Percentiles rank a stretch among this genome's conserved stretches.
Conservation (phyloP, 805 yeast species). For the Candida endomychidarum region DNA sequence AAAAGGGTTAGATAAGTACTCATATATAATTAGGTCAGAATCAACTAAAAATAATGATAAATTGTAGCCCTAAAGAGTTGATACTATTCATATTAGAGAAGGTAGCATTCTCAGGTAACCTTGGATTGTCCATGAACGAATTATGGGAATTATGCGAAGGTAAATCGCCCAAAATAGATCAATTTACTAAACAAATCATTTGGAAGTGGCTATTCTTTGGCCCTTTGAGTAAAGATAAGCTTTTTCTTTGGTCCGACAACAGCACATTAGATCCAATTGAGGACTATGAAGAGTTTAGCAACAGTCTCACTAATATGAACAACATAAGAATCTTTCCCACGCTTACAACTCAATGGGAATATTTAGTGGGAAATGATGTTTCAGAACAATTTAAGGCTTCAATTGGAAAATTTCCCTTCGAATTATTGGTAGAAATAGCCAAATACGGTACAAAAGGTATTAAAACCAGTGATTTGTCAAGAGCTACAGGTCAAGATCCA, state of each 20-base stretch:
- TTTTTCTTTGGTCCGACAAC: slow-evolving; percentile 15
- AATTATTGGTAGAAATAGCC: slow-evolving; percentile 63
- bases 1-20: neutral
- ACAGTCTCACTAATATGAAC: slow-evolving; percentile 17
- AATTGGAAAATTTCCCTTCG: slow-evolving; percentile 52
- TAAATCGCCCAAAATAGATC: slow-evolving; percentile 27
- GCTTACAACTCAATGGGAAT: slow-evolving; percentile 57
- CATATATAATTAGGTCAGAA: too few relatives aligned
- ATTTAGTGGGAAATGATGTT: slow-evolving; percentile 50
- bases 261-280: slow-evolving; percentile 6
- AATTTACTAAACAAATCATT: slow-evolving; percentile 35
- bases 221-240: slow-evolving; percentile 9
- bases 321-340: slow-evolving; percentile 34
- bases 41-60: slow-evolving; percentile 15
- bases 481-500: slow-evolving; percentile 64
- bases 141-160: slow-evolving; percentile 26
- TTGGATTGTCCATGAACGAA: slow-evolving; percentile 27
- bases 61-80: slow-evolving; percentile 28
- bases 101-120: slow-evolving; percentile 33
- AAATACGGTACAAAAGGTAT: slow-evolving; percentile 56
- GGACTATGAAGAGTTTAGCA: slow-evolving; percentile 19
- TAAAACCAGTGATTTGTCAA: slow-evolving; percentile 55
- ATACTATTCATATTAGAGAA: slow-evolving; percentile 24
- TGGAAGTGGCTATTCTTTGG: slow-evolving; percentile 41
- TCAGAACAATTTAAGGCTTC: slow-evolving; percentile 49